phyloP scores from a whole-genome alignment of 345 rosid genomes.

The Rhodomyrtus tomentosa region DNA sequence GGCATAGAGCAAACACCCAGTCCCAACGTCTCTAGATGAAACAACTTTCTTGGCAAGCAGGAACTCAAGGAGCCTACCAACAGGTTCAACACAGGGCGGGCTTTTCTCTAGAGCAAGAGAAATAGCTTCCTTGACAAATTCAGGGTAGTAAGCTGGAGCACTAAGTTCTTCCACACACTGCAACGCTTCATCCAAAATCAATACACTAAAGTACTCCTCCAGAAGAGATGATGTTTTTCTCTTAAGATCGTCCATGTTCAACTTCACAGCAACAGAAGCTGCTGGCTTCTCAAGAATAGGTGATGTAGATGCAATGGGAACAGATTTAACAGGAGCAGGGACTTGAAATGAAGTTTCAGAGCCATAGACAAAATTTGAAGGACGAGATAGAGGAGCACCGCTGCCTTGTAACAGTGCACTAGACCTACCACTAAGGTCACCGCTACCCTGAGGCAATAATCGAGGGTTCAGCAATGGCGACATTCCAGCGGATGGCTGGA shows the following conservation, averaged over 20 bases:
- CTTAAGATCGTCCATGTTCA: slow-evolving; percentile 36
- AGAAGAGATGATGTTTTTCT: slow-evolving; percentile 54
- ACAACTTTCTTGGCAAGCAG: slow-evolving; percentile 36
- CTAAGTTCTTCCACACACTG: slow-evolving; percentile 63
- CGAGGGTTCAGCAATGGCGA: slow-evolving; percentile 40
- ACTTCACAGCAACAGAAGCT: slow-evolving; percentile 11
- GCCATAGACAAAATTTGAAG: slow-evolving; percentile 8
- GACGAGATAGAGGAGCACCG: slow-evolving; percentile 7
- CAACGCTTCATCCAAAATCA: slow-evolving; percentile 57
- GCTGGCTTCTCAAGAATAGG: slow-evolving; percentile 19
- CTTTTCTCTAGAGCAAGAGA: slow-evolving; percentile 60
- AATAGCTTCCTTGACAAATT: slow-evolving; percentile 75
- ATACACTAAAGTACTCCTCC: slow-evolving; percentile 57
- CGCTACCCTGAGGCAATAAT: slow-evolving; percentile 65
- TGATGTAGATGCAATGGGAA: slow-evolving; percentile 10
- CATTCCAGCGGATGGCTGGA: slow-evolving; percentile 35
- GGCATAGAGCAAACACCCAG: slow-evolving; percentile 60
- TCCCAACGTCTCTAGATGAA: slow-evolving; percentile 33
- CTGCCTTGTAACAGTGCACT: slow-evolving; percentile 71
- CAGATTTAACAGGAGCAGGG: slow-evolving; percentile 7
- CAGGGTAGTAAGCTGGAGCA: slow-evolving; percentile 55
- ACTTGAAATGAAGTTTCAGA: slow-evolving; percentile 6
- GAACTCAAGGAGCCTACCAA: slow-evolving; percentile 35
- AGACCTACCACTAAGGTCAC: slow-evolving; percentile 49
- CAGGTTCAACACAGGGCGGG: slow-evolving; percentile 45